Percentiles rank a stretch among this genome's conserved stretches.
Evolutionary conservation across 352 stramenopile genomes (phyloP).

Genomic region (Phytophthora vignae): DNA sequence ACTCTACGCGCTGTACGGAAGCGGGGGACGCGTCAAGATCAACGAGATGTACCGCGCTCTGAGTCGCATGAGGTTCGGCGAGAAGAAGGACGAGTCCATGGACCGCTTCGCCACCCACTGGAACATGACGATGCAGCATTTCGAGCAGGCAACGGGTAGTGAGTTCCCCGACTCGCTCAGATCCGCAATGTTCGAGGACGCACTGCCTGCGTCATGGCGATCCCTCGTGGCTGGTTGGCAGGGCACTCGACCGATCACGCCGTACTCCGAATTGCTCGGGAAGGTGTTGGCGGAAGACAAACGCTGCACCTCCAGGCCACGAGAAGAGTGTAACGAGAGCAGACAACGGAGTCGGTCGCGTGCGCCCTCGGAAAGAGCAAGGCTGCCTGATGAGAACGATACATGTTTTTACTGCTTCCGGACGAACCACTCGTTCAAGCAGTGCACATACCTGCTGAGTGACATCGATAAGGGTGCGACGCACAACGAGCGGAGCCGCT

Average conservation of each 20-base stretch:
- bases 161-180: constrained; percentile 27
- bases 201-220: constrained; percentile 27
- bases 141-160: constrained; percentile 20
- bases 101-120: constrained; percentile 27
- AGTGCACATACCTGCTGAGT: neutral
- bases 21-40: constrained; percentile 7
- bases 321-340: neutral
- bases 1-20: constrained; percentile 29
- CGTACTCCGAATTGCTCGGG: constrained; percentile 28
- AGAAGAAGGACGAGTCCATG: constrained; percentile 25
- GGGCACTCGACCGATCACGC: constrained; percentile 26
- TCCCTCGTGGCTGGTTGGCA: constrained; percentile 22
- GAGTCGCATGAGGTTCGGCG: constrained; percentile 30
- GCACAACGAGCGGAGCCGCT: neutral
- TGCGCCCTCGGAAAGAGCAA: neutral
- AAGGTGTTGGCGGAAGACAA: constrained; percentile 13
- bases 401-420: neutral
- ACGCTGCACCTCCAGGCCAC: neutral
- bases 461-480: neutral
- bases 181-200: constrained; percentile 28
- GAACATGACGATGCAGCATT: constrained; percentile 33
- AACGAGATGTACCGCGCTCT: constrained; percentile 36
- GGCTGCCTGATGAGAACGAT: neutral
- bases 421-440: neutral
- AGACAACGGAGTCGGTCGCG: neutral